Conservation (phyloP, 179 eudicot species). For the Kewa caespitosa region DNA sequence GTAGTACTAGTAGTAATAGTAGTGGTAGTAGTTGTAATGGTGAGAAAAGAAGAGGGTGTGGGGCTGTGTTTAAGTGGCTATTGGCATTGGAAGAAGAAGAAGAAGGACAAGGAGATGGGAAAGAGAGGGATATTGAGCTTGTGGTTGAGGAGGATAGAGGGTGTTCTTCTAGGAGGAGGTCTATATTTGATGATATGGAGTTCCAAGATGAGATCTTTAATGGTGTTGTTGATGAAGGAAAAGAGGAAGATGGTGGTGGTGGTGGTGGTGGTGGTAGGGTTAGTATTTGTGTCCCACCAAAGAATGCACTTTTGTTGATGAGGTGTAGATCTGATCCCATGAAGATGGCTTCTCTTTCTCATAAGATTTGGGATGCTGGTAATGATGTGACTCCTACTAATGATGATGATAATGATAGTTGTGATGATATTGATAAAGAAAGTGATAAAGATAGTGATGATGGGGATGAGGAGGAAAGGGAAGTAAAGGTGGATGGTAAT, state of each 20-base stretch:
- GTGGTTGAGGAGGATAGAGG: constrained; percentile 44
- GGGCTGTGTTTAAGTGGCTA: constrained; percentile 63
- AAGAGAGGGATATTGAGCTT: constrained; percentile 59
- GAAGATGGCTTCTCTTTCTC: constrained; percentile 65
- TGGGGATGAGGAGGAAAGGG: background rate
- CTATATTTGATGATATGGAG: constrained; percentile 64
- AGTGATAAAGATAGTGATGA: constrained; percentile 13
- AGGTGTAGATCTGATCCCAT: constrained; percentile 89
- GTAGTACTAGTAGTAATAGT: constrained; percentile 15
- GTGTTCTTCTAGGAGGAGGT: constrained; percentile 43
- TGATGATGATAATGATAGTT: too few relatives aligned
- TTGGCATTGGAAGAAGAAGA: constrained; percentile 53
- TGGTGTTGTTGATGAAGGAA: constrained; percentile 21
- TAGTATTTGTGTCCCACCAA: constrained; percentile 74
- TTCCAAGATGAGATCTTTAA: constrained; percentile 44
- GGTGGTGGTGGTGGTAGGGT: constrained; percentile 36
- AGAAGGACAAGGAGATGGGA: constrained; percentile 32
- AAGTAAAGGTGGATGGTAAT: constrained; percentile 5
- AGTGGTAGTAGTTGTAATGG: background rate
- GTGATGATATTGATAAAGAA: background rate
- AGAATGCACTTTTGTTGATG: constrained; percentile 82
- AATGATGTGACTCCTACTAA: too few relatives aligned
- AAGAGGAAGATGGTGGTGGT: constrained; percentile 25
- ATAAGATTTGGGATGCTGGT: constrained; percentile 44
- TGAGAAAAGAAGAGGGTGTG: constrained; percentile 29